These are phyloP conservation scores for Phytopythium ostracodes DNA, from an alignment of 352 stramenopile genomes.

Conservation along the genomic window DNA sequence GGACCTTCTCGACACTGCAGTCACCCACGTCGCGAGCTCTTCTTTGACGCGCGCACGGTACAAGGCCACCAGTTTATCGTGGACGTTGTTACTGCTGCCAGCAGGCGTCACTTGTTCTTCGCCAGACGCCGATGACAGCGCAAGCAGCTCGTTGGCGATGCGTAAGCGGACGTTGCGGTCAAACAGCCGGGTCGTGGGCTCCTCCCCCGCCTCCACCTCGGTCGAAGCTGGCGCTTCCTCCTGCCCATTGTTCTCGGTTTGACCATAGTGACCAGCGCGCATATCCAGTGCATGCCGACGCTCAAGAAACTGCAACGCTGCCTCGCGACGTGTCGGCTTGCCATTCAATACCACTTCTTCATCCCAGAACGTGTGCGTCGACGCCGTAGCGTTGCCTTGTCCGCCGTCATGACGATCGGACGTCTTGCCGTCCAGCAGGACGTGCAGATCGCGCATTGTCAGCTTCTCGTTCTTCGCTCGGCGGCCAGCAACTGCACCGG, in stretches of 20 bases:
- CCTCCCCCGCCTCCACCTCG: too few species aligned
- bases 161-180: conserved; percentile 16
- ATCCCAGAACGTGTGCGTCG: conserved; percentile 35
- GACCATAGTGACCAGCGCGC: conserved; percentile 10
- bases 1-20: too few species aligned
- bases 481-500: conserved; percentile 31
- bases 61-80: conserved; percentile 14
- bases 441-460: conserved; percentile 44
- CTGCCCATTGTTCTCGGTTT: background rate
- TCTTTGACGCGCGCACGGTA: conserved; percentile 12
- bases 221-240: background rate
- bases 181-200: conserved; percentile 27
- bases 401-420: background rate
- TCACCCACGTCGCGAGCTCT: conserved; percentile 13
- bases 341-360: conserved; percentile 39
- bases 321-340: conserved; percentile 19
- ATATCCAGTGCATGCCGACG: conserved; percentile 29
- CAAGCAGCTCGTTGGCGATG: conserved; percentile 21
- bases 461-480: conserved; percentile 52
- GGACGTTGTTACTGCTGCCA: background rate
- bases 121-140: background rate
- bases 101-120: background rate
- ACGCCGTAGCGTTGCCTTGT: background rate
- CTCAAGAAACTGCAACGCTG: conserved; percentile 32
- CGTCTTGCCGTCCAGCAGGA: conserved; percentile 29